These are phyloP conservation scores for Boletus sp. DNA, from an alignment of 768 basidiomycete species.

Conservation along the genomic window DNA sequence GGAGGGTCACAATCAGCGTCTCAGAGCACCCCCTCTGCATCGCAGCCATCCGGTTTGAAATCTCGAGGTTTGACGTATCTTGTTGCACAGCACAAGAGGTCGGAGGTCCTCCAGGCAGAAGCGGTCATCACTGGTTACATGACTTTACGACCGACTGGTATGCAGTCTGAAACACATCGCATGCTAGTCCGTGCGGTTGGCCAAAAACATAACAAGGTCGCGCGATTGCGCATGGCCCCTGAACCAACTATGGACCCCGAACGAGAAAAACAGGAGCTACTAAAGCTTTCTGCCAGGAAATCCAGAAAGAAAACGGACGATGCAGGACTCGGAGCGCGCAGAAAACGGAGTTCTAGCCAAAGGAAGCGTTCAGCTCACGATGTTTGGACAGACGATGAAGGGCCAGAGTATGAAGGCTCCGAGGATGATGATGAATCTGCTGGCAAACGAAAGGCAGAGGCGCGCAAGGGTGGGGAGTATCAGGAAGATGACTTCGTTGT, in stretches of 20 bases:
- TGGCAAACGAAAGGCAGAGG: conserved; percentile 44
- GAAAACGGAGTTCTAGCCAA: conserved; percentile 44
- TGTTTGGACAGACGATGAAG: conserved; percentile 71
- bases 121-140: conserved; percentile 81
- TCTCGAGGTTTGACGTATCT: conserved; percentile 84
- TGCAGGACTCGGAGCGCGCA: conserved; percentile 46
- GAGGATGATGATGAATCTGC: conserved; percentile 57
- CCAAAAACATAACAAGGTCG: conserved; percentile 80
- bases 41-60: conserved; percentile 40
- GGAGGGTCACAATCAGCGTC: conserved; percentile 43
- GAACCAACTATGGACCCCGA: conserved; percentile 77
- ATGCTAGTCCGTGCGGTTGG: conserved; percentile 86
- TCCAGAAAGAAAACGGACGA: conserved; percentile 57
- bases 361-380: conserved; percentile 44
- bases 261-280: conserved; percentile 65
- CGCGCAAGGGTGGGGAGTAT: conserved; percentile 67
- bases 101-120: conserved; percentile 84
- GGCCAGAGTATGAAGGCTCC: conserved; percentile 51
- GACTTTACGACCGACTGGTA: conserved; percentile 81
- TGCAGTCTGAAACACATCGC: conserved; percentile 87
- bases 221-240: conserved; percentile 76
- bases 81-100: conserved; percentile 84
- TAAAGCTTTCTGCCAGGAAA: conserved; percentile 63
- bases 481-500: conserved; percentile 86
- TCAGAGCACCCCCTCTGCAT: conserved; percentile 40